Percentiles rank a stretch among this genome's conserved stretches.
phyloP scores from a whole-genome alignment of 1,284 basidiomycete genomes.

The Waitea zeae region DNA sequence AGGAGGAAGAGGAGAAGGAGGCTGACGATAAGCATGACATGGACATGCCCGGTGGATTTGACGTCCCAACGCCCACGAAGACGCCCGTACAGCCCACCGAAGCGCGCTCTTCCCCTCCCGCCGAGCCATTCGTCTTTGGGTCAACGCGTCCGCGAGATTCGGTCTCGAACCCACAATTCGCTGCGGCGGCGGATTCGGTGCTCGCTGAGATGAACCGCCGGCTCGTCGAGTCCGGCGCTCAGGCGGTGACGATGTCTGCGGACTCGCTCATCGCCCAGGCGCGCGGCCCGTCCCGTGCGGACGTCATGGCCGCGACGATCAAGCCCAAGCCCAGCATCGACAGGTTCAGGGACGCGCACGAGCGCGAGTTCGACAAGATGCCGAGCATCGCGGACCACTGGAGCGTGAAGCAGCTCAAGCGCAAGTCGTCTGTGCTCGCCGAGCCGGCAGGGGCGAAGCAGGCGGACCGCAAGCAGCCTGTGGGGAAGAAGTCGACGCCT shows the following conservation, averaged over 20 bases:
- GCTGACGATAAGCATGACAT: constrained; percentile 12
- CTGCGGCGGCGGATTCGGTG: constrained; percentile 39
- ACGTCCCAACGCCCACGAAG: background rate
- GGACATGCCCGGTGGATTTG: constrained; percentile 15
- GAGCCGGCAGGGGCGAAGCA: too few relatives aligned
- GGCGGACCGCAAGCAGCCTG: too few relatives aligned
- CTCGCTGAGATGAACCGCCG: constrained; percentile 66
- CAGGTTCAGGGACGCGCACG: constrained; percentile 38
- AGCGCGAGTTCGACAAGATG: constrained; percentile 54
- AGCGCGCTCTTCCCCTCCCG: background rate
- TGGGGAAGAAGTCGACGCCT: too few relatives aligned
- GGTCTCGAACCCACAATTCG: constrained; percentile 43
- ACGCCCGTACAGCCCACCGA: constrained; percentile 4
- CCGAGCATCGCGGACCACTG: constrained; percentile 42
- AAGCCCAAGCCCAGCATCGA: constrained; percentile 10
- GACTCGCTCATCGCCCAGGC: background rate
- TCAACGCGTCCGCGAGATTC: constrained; percentile 45
- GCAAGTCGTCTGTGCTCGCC: constrained; percentile 32
- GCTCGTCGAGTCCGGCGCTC: constrained; percentile 33
- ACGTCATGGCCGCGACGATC: constrained; percentile 7
- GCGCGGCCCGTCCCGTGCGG: constrained; percentile 4
- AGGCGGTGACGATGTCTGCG: constrained; percentile 21
- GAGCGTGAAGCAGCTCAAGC: constrained; percentile 15
- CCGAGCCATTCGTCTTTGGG: constrained; percentile 48
- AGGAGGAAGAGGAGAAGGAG: too few relatives aligned